Evolutionary conservation across 2,329 filamentous ascomycete genomes (phyloP).

Genomic region (Penicillium sp.): DNA sequence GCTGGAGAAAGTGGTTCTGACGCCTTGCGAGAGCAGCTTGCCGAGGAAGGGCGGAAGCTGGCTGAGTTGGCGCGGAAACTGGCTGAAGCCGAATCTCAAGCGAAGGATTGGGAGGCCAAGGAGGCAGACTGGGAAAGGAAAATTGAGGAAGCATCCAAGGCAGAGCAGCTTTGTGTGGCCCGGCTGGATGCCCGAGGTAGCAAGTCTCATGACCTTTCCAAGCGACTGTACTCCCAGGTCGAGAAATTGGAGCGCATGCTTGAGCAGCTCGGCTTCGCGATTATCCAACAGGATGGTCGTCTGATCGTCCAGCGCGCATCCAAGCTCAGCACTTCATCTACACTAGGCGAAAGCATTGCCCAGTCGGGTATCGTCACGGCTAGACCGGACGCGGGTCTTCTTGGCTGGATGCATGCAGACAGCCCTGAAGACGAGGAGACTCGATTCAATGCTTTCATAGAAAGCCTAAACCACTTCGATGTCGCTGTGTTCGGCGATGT

Average conservation of each 20-base stretch:
- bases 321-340: constrained; percentile 49
- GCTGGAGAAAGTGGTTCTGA: constrained; percentile 85
- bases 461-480: constrained; percentile 75
- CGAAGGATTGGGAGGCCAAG: constrained; percentile 75
- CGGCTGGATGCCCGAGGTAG: constrained; percentile 70
- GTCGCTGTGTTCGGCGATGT: constrained; percentile 82
- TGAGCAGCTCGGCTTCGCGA: constrained; percentile 81
- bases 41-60: constrained; percentile 73
- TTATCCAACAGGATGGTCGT: constrained; percentile 70
- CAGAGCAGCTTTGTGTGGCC: constrained; percentile 41
- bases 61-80: constrained; percentile 69
- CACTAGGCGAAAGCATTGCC: constrained; percentile 37
- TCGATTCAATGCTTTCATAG: constrained; percentile 74
- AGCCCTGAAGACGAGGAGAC: constrained; percentile 67
- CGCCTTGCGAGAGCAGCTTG: constrained; percentile 70
- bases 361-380: constrained; percentile 39
- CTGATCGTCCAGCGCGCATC: constrained; percentile 75
- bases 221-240: constrained; percentile 79
- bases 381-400: constrained; percentile 66
- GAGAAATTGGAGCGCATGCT: constrained; percentile 80
- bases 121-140: constrained; percentile 69
- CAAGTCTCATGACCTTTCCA: constrained; percentile 79
- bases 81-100: constrained; percentile 72
- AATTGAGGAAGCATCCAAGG: constrained; percentile 33
- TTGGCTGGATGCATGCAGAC: constrained; percentile 78